phyloP scores from a whole-genome alignment of 2,329 filamentous ascomycete species.

The Arthroderma sp. region DNA sequence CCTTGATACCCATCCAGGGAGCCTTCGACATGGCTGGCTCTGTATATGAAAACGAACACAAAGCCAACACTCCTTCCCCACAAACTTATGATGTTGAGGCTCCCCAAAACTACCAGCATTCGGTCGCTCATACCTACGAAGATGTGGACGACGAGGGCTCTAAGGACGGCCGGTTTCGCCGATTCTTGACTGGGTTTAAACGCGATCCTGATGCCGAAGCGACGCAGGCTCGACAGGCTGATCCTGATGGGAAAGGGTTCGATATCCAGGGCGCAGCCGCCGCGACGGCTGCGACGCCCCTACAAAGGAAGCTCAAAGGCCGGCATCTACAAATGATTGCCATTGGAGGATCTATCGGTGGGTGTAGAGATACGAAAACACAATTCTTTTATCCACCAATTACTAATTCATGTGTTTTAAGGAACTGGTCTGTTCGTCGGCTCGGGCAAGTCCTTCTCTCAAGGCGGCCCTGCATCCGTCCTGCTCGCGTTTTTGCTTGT shows the following conservation, averaged over 20 bases:
- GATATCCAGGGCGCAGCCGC: constrained; percentile 17
- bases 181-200: constrained; percentile 18
- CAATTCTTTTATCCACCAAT: background rate
- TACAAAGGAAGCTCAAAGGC: constrained; percentile 29
- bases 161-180: background rate
- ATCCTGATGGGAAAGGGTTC: constrained; percentile 11
- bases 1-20: too few species aligned
- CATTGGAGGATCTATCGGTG: constrained; percentile 43
- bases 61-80: too few species aligned
- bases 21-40: too few species aligned
- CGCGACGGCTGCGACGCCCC: constrained; percentile 17
- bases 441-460: constrained; percentile 26
- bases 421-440: constrained; percentile 33
- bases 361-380: background rate
- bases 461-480: constrained; percentile 30
- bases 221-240: constrained; percentile 1
- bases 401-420: constrained; percentile 1
- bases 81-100: too few species aligned
- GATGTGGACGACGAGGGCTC: too few species aligned
- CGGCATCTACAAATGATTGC: constrained; percentile 48
- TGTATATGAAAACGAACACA: too few species aligned
- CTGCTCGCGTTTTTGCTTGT: constrained; percentile 32
- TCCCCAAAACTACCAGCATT: too few species aligned
- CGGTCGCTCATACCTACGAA: too few species aligned
- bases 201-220: constrained; percentile 18